Evolutionary conservation across 306 rosid genomes (phyloP), one percentile per base, ranked within the genome.

Genomic region (Dicorynia guianensis): DNA sequence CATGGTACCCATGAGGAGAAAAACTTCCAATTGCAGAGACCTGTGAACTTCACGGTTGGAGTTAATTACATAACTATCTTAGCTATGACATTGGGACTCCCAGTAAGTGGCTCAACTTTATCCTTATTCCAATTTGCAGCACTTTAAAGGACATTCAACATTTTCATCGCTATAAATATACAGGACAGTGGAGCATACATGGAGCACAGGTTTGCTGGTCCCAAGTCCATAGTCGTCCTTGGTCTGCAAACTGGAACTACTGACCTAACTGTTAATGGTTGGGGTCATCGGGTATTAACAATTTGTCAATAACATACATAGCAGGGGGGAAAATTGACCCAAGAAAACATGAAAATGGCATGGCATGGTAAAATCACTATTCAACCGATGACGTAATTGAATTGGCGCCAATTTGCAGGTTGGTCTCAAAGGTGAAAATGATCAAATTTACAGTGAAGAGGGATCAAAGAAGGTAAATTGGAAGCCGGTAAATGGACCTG

Each of bases 121-220:
- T 57, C 34, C 75, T 61, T 73, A 8, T 73, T 38, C 30, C 11
- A 53, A 38, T 52, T 57, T 38, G 5, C n/a, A 72, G 10, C 50
- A 63, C 42, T 56, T 78, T 11, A 25, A 19, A 63, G 30, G n/a
- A 34, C 34, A 42, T 56, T 12, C 66, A 30, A 63, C n/a, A 69
- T 12, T 42, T 75, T 18, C 42, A 52, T 52, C 52, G 33, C 46
- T 78, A 44, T 34, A 39, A 50, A 69, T 71, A 38, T 75, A 56
- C 81, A 96, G 98, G 97, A 96, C 64, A 90, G 96, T 74, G 99
- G 98, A 82, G 96, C 99, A 47, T 90, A 92, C 88, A 90, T 96
- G 99, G 99, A 96, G 76, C 97, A 86, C 85, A 89, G 99, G 75
- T 96, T 2, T 50, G 85, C 96, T 1, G 99, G 96, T 39, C 98